phyloP scores from a whole-genome alignment of 257 asterid genomes.

The Solanum pimpinellifolium region DNA sequence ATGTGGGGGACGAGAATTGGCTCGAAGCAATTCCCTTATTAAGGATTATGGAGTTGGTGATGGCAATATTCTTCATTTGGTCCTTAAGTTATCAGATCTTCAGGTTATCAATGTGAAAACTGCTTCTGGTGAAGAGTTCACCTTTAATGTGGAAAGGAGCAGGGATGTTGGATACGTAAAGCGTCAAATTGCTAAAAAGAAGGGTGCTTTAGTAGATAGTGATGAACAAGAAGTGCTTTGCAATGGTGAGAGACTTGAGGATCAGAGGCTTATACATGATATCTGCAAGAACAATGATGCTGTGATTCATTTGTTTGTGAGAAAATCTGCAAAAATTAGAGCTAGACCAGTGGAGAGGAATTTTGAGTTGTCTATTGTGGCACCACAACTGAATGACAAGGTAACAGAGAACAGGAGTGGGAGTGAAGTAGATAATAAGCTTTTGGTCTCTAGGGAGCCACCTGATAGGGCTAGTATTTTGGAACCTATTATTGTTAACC shows the following conservation, averaged over 20 bases:
- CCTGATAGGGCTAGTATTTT: constrained; percentile 28
- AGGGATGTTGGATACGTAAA: constrained; percentile 69
- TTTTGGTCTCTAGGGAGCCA: constrained; percentile 21
- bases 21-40: constrained; percentile 63
- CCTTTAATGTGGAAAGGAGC: constrained; percentile 57
- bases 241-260: constrained; percentile 62
- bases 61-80: constrained; percentile 75
- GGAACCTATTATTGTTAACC: constrained; percentile 68
- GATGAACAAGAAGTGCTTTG: constrained; percentile 74
- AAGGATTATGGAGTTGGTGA: constrained; percentile 67
- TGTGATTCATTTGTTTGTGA: constrained; percentile 71
- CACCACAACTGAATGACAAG: constrained; percentile 17
- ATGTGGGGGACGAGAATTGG: constrained; percentile 69
- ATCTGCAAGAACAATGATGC: constrained; percentile 55
- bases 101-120: constrained; percentile 58
- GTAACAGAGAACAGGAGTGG: constrained; percentile 10
- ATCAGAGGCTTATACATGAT: constrained; percentile 63
- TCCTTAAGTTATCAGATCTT: constrained; percentile 64
- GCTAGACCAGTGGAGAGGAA: constrained; percentile 56
- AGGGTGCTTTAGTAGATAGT: constrained; percentile 8
- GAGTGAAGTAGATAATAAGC: constrained; percentile 14
- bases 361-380: constrained; percentile 58
- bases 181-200: constrained; percentile 46
- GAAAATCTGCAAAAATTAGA: constrained; percentile 65
- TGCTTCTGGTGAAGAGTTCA: constrained; percentile 60